Evolutionary conservation across 1,139 yeast genomes (phyloP).

Genomic region (Candida glucosophila): DNA sequence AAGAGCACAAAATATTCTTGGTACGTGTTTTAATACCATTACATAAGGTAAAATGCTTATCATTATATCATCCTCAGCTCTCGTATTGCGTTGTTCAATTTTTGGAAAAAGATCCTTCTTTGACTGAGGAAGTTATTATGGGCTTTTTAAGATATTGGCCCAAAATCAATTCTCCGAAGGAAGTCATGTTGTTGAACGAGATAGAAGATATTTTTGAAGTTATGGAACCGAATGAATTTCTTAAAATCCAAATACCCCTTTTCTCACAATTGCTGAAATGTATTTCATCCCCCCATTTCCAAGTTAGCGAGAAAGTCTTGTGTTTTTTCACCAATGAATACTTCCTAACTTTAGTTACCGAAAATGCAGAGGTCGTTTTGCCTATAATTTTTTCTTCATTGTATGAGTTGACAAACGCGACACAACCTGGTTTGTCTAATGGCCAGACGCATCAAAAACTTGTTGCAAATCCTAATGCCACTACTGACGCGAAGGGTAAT

Average conservation of each 20-base stretch:
- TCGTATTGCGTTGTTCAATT: constrained; percentile 97
- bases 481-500: constrained; percentile 41
- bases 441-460: constrained; percentile 39
- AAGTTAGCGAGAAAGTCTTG: constrained; percentile 91
- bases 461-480: constrained; percentile 29
- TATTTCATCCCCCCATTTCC: constrained; percentile 92
- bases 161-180: constrained; percentile 88
- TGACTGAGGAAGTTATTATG: constrained; percentile 93
- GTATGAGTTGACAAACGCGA: constrained; percentile 65
- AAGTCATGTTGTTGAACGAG: constrained; percentile 91
- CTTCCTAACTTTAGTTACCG: constrained; percentile 82
- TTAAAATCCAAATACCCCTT: constrained; percentile 85
- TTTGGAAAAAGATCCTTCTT: constrained; percentile 81
- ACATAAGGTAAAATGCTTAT: constrained; percentile 83
- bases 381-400: constrained; percentile 89
- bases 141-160: constrained; percentile 96
- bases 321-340: constrained; percentile 95
- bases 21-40: constrained; percentile 85
- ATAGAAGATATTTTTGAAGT: constrained; percentile 95
- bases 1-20: constrained; percentile 88
- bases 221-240: constrained; percentile 88
- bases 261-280: constrained; percentile 93
- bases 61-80: constrained; percentile 90
- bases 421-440: constrained; percentile 42
- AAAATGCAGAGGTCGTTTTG: constrained; percentile 81